phyloP scores from a whole-genome alignment of 148 eudicot species.

The Pouteria glomerata region DNA sequence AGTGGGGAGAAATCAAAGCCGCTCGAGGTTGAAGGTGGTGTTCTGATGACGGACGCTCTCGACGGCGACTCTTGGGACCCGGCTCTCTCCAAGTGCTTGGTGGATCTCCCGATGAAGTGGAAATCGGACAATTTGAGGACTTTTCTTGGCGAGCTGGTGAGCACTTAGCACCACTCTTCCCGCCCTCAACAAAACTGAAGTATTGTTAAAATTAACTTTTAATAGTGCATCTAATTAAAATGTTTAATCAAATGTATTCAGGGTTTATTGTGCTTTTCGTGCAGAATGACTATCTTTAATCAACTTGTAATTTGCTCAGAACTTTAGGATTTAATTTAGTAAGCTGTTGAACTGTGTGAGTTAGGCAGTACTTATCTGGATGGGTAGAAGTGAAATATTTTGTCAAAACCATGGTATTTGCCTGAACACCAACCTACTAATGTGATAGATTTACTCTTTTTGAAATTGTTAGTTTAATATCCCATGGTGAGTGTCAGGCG shows the following conservation, averaged over 20 bases:
- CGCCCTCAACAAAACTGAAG: too few species aligned
- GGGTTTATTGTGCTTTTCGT: neutral
- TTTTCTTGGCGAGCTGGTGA: constrained; percentile 61
- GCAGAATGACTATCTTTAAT: neutral
- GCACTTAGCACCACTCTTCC: neutral
- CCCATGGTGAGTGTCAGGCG: too few species aligned
- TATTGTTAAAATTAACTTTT: neutral
- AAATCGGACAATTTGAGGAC: constrained; percentile 43
- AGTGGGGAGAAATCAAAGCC: constrained; percentile 18
- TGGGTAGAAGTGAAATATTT: too few species aligned
- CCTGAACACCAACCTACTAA: too few species aligned
- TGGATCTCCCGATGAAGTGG: constrained; percentile 77
- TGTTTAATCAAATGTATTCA: neutral
- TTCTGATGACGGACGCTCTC: constrained; percentile 69
- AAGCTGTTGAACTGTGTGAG: neutral
- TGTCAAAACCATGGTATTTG: too few species aligned
- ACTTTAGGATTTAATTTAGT: neutral
- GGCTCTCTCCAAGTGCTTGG: constrained; percentile 54
- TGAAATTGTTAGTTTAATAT: too few species aligned
- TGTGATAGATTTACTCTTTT: too few species aligned
- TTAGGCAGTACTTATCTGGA: too few species aligned
- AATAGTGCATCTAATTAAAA: neutral
- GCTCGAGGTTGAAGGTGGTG: constrained; percentile 21
- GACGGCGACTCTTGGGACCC: constrained; percentile 30
- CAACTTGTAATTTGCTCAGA: neutral